Percentiles rank a stretch among this genome's conserved stretches.
Evolutionary conservation across 1,139 yeast genomes (phyloP).

Genomic region (Candida labiduridarum): DNA sequence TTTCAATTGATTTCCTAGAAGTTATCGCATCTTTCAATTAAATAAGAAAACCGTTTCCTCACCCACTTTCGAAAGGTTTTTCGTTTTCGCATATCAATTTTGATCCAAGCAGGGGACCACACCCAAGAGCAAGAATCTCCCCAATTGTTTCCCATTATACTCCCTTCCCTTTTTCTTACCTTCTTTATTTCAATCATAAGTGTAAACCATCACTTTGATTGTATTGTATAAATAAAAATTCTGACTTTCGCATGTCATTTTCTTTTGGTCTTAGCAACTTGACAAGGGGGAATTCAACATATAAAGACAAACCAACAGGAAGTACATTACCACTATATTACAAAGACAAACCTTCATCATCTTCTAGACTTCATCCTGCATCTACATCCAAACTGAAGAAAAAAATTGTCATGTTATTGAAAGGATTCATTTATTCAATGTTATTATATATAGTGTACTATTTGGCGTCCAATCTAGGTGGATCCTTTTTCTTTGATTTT

Average conservation of each 20-base stretch:
- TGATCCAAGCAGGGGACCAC: neutral
- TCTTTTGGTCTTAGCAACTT: conserved; percentile 14
- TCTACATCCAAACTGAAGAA: conserved; percentile 9
- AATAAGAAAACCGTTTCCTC: no score
- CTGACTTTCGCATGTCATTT: conserved; percentile 13
- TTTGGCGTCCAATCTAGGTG: conserved; percentile 7
- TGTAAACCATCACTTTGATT: neutral
- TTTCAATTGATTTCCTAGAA: neutral
- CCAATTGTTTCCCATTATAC: neutral
- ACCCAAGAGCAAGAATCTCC: no score
- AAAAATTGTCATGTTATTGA: conserved; percentile 40
- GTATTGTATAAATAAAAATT: neutral
- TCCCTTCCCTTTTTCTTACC: neutral
- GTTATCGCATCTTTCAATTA: neutral
- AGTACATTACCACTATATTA: conserved; percentile 30
- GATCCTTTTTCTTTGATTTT: neutral
- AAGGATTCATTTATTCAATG: conserved; percentile 42
- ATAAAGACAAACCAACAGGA: conserved; percentile 17
- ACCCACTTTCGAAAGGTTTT: neutral
- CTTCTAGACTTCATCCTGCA: conserved; percentile 9
- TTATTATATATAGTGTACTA: conserved; percentile 41
- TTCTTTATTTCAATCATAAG: neutral
- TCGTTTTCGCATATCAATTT: neutral
- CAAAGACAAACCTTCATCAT: conserved; percentile 30
- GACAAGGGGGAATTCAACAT: conserved; percentile 15